A percentile compares a stretch with the other conserved stretches of the same genome.
Evolutionary conservation across 1,284 basidiomycete species (phyloP).

Genomic region (Neolentinus lepideus): DNA sequence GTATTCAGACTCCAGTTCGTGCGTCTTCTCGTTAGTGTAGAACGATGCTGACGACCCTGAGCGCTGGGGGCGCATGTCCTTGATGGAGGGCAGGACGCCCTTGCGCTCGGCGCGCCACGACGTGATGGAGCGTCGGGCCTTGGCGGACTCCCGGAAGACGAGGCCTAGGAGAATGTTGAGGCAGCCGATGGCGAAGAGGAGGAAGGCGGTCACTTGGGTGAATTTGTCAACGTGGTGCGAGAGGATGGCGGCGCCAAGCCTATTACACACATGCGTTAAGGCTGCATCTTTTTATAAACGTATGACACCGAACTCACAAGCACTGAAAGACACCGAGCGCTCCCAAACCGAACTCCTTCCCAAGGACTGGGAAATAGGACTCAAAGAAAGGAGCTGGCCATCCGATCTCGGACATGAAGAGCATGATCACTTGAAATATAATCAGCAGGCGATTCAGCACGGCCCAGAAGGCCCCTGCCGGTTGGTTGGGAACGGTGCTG

Average conservation of each 20-base stretch:
- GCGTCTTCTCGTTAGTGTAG: constrained; percentile 25
- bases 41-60: constrained; percentile 1
- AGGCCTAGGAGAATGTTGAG: constrained; percentile 37
- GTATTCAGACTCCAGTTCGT: neutral
- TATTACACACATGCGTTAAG: constrained; percentile 15
- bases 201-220: constrained; percentile 73
- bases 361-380: constrained; percentile 79
- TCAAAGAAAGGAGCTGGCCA: constrained; percentile 75
- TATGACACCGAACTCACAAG: constrained; percentile 38
- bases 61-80: constrained; percentile 4
- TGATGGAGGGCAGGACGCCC: constrained; percentile 10
- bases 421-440: constrained; percentile 72
- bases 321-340: constrained; percentile 80
- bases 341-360: constrained; percentile 75
- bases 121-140: constrained; percentile 21
- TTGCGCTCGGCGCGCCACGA: constrained; percentile 18
- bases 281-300: neutral
- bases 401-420: constrained; percentile 75
- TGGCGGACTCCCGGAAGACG: constrained; percentile 20
- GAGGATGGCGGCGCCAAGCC: constrained; percentile 76
- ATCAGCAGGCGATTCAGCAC: constrained; percentile 80
- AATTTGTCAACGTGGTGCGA: constrained; percentile 82
- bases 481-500: constrained; percentile 84
- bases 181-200: constrained; percentile 41
- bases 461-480: constrained; percentile 85